phyloP scores from a whole-genome alignment of 2,329 filamentous ascomycete genomes.

The Scolecobasidium constrictum region DNA sequence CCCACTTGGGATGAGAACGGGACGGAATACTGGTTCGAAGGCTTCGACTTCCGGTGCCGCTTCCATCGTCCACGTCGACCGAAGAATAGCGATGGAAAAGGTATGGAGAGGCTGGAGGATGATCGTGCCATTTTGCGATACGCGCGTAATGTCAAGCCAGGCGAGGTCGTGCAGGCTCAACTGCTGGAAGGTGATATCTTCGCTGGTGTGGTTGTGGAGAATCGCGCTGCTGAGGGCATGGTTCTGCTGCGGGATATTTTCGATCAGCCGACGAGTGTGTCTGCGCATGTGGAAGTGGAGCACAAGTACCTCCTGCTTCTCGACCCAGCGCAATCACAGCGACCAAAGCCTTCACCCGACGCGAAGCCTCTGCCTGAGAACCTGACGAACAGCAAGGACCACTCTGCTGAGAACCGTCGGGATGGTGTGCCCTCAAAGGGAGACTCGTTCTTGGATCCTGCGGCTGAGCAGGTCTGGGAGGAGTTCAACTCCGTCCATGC shows the following conservation, averaged over 20 bases:
- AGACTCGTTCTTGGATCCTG: slow-evolving; percentile 35
- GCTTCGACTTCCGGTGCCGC: slow-evolving; percentile 86
- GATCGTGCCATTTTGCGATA: slow-evolving; percentile 58
- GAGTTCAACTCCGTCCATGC: slow-evolving; percentile 57
- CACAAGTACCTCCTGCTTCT: slow-evolving; percentile 76
- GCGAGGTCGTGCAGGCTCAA: slow-evolving; percentile 80
- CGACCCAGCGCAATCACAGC: slow-evolving; percentile 56
- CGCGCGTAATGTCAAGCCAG: slow-evolving; percentile 55
- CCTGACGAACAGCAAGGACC: slow-evolving; percentile 35
- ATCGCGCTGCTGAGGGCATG: slow-evolving; percentile 55
- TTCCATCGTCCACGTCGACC: slow-evolving; percentile 86
- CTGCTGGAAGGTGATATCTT: slow-evolving; percentile 78
- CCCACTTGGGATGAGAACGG: slow-evolving; percentile 84
- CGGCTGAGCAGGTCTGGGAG: slow-evolving; percentile 35
- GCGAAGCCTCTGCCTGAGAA: slow-evolving; percentile 58
- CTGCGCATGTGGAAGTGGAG: slow-evolving; percentile 53
- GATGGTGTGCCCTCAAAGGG: slow-evolving; percentile 38
- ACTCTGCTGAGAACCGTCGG: slow-evolving; percentile 33
- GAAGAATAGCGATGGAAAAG: slow-evolving; percentile 53
- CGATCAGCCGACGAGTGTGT: slow-evolving; percentile 30
- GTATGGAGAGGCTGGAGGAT: slow-evolving; percentile 51
- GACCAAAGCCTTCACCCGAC: slow-evolving; percentile 63
- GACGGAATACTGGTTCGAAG: slow-evolving; percentile 82
- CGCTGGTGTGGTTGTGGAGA: slow-evolving; percentile 79
- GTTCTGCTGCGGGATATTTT: slow-evolving; percentile 56